phyloP scores from a whole-genome alignment of 495 filamentous ascomycete genomes.

The Talaromyces liani region DNA sequence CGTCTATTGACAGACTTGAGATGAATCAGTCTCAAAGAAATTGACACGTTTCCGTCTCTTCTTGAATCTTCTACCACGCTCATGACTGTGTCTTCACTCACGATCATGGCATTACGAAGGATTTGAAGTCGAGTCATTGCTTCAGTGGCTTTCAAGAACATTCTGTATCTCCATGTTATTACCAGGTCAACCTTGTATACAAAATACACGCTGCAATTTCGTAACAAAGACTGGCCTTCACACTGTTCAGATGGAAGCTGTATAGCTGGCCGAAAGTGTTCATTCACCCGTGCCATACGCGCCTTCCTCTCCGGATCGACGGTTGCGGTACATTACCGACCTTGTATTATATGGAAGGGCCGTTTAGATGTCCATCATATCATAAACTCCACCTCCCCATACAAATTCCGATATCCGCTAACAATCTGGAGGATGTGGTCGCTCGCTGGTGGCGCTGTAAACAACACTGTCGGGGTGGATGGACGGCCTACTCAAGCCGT shows the following conservation, averaged over 20 bases:
- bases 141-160: not conserved
- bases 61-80: not conserved
- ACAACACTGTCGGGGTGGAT: too few species aligned
- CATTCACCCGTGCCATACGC: not conserved
- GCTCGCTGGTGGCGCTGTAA: too few species aligned
- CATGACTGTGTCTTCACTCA: not conserved
- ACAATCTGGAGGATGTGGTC: too few species aligned
- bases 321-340: too few species aligned
- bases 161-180: not conserved
- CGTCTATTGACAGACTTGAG: not conserved
- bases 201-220: not conserved
- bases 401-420: too few species aligned
- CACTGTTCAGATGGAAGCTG: not conserved
- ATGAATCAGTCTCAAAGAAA: not conserved
- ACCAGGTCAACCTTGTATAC: not conserved
- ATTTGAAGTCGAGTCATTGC: not conserved
- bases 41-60: not conserved
- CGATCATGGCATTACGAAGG: not conserved
- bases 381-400: too few species aligned
- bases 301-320: not conserved
- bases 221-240: not conserved
- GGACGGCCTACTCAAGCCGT: too few species aligned
- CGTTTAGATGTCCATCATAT: too few species aligned
- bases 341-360: too few species aligned
- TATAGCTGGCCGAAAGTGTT: not conserved